These are phyloP conservation scores for Rhazya stricta DNA, from an alignment of 257 asterid genomes.

Conservation along the genomic window DNA sequence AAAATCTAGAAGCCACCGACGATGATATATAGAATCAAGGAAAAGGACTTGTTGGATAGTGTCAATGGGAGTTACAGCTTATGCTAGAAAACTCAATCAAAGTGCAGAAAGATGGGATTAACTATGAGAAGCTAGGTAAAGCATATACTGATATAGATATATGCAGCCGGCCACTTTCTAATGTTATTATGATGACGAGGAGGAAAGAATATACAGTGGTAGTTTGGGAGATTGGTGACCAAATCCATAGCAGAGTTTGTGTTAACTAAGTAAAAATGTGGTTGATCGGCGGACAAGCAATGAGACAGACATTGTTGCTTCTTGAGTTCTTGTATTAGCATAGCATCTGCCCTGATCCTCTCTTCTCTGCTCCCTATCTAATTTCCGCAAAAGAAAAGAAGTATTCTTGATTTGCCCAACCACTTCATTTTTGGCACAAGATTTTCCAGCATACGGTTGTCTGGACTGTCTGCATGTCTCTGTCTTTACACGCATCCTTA, in stretches of 20 bases:
- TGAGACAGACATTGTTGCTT: slow-evolving; percentile 28
- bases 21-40: not conserved
- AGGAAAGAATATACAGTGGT: not conserved
- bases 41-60: not conserved
- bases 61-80: not conserved
- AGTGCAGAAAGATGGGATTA: not conserved
- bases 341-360: no score
- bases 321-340: no score
- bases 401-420: not conserved
- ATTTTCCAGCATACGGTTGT: not conserved
- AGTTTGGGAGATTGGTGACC: not conserved
- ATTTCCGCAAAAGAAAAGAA: no score
- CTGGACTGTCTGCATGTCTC: not conserved
- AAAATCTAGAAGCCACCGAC: not conserved
- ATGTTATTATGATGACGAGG: not conserved
- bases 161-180: no score
- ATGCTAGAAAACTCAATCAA: not conserved
- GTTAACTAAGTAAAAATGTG: slow-evolving; percentile 9
- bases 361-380: not conserved
- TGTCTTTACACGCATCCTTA: not conserved
- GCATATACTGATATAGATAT: no score
- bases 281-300: slow-evolving; percentile 53
- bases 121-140: no score
- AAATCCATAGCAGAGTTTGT: slow-evolving; percentile 6
- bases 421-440: not conserved